Percentiles rank a stretch among this genome's conserved stretches.
These are phyloP conservation scores for Schizothecium vesticola DNA, from an alignment of 495 filamentous ascomycete species.

Conservation along the genomic window DNA sequence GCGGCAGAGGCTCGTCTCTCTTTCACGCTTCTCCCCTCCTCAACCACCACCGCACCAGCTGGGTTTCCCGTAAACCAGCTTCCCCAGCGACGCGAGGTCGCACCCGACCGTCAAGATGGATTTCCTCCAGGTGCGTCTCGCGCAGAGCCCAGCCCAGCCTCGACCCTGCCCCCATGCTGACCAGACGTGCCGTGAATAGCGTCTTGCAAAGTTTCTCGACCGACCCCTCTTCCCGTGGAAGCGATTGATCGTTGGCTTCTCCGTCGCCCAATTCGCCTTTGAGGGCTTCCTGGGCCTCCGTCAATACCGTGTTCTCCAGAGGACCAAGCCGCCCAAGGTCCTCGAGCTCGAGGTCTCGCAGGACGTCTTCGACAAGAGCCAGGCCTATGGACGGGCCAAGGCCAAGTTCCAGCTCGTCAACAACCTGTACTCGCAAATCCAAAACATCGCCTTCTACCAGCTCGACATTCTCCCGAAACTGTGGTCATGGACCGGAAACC, in stretches of 20 bases:
- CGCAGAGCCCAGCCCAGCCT: neutral
- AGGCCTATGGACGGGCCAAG: slow-evolving; percentile 95
- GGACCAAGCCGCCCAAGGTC: slow-evolving; percentile 73
- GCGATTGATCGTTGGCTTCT: slow-evolving; percentile 88
- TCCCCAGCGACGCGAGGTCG: slow-evolving; percentile 14
- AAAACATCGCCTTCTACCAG: slow-evolving; percentile 83
- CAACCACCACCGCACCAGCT: slow-evolving; percentile 4
- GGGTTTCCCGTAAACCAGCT: slow-evolving; percentile 8
- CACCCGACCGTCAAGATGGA: slow-evolving; percentile 36
- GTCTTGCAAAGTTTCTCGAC: slow-evolving; percentile 81
- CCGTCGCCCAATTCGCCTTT: slow-evolving; percentile 78
- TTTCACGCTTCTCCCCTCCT: slow-evolving; percentile 10
- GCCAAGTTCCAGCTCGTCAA: slow-evolving; percentile 78
- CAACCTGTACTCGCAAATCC: slow-evolving; percentile 75
- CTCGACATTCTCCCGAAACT: slow-evolving; percentile 85
- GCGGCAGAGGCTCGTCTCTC: slow-evolving; percentile 11
- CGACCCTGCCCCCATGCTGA: neutral
- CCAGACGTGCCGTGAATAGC: slow-evolving; percentile 48
- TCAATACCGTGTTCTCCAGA: slow-evolving; percentile 79
- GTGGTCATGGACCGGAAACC: slow-evolving; percentile 73
- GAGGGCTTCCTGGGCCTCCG: slow-evolving; percentile 80
- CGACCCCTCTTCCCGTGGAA: slow-evolving; percentile 95
- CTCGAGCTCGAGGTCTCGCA: slow-evolving; percentile 80
- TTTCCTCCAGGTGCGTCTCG: slow-evolving; percentile 42
- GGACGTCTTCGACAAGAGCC: slow-evolving; percentile 89